Evolutionary conservation across 2,329 filamentous ascomycete species (phyloP), one percentile per base, ranked within the genome.

Genomic region (Diaporthe helianthi): DNA sequence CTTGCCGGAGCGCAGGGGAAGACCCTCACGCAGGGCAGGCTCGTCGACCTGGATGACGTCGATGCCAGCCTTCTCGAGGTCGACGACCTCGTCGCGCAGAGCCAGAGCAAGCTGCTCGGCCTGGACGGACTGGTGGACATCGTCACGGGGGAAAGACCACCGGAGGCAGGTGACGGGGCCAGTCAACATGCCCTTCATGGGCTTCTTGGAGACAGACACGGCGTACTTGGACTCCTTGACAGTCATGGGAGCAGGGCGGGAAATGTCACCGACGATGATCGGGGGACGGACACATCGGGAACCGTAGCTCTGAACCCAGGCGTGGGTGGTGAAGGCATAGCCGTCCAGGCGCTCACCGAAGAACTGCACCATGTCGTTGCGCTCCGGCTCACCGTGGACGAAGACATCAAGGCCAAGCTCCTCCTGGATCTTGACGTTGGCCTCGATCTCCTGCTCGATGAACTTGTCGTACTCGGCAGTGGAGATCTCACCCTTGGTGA

Each of bases 301-400:
- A 78, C 96, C 96, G 84, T 99, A 99, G 78, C 90, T 93, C 89
- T 99, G 77, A 69, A 99, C 96, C 96, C 96, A 99, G 76, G 93
- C 96, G 86, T 98, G 93, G 82, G 95, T 98, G 81, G 96, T 99
- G 90, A 99, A 99, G 81, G 94, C 92, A 83, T 98, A 99, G 79
- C 96, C 96, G 78, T 97, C 90, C 73, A 99, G 89, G 79, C 93
- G 92, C 90, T 99, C 96, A 84, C 96, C 96, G 78, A 99, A 99
- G 91, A 98, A 99, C 85, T 99, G 96, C 66, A 99, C 96, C 96
- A 99, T 99, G 90, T 99, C 96, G 86, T 99, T 99, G 83, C 96
- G 94, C 90, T 99, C 96, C 71, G 96, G 96, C 89, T 99, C 96
- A 81, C 96, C 96, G 87, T 99, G 96, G 74, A 99, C 96, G 80